These are phyloP conservation scores for Xylariomycetidae sp. DNA, from an alignment of 2,329 filamentous ascomycete genomes.

Conservation along the genomic window DNA sequence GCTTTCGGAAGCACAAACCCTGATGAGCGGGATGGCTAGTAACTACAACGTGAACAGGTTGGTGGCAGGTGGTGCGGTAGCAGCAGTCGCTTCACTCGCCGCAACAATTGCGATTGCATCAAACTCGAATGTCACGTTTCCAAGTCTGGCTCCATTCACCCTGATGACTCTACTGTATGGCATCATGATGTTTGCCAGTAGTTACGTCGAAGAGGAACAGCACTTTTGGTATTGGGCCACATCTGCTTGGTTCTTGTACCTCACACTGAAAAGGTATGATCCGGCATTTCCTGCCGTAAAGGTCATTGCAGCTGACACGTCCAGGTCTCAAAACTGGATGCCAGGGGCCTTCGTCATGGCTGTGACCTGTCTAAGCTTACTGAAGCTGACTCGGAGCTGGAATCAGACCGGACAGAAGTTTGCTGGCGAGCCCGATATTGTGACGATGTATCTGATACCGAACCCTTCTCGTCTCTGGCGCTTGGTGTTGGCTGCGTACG, in stretches of 20 bases:
- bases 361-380: conserved; percentile 48
- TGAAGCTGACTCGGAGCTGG: conserved; percentile 72
- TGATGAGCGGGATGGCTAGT: conserved; percentile 86
- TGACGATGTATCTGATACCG: conserved; percentile 60
- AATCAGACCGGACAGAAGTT: conserved; percentile 98
- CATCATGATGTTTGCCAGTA: conserved; percentile 94
- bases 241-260: conserved; percentile 59
- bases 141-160: conserved; percentile 36
- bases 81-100: conserved; percentile 31
- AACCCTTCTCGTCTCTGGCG: conserved; percentile 68
- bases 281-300: background rate
- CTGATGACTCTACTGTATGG: conserved; percentile 59
- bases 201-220: conserved; percentile 96
- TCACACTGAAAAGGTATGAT: conserved; percentile 39
- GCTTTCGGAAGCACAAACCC: conserved; percentile 63
- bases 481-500: conserved; percentile 64
- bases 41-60: conserved; percentile 76
- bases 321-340: conserved; percentile 19
- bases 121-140: conserved; percentile 22
- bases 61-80: conserved; percentile 30
- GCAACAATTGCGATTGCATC: conserved; percentile 20
- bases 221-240: conserved; percentile 97
- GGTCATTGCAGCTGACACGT: conserved; percentile 1
- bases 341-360: conserved; percentile 22
- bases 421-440: conserved; percentile 83